Evolutionary conservation across 2,329 filamentous ascomycete genomes (phyloP).

Genomic region (Fusarium begoniae): DNA sequence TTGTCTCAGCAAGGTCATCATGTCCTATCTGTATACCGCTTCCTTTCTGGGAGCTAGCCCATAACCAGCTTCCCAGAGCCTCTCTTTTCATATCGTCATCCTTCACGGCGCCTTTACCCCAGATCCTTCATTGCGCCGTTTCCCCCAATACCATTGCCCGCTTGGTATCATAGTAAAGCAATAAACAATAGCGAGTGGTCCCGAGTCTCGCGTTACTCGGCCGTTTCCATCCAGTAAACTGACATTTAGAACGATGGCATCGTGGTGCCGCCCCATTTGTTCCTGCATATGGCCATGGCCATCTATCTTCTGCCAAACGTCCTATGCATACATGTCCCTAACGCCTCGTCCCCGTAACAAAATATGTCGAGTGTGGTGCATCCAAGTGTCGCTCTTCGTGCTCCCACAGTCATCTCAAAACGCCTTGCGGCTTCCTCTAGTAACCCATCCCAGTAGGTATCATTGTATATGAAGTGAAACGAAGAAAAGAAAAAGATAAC

Average conservation of each 20-base stretch:
- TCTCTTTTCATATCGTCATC: constrained; percentile 31
- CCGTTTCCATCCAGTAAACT: constrained; percentile 17
- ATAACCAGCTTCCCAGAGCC: constrained; percentile 44
- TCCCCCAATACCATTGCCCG: constrained; percentile 38
- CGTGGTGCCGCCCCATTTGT: constrained; percentile 33
- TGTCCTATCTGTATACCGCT: constrained; percentile 19
- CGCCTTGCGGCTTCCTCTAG: constrained; percentile 56
- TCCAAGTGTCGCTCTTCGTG: constrained; percentile 46
- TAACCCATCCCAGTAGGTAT: constrained; percentile 49
- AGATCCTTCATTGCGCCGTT: constrained; percentile 33
- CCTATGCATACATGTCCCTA: constrained; percentile 36
- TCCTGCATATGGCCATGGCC: constrained; percentile 39
- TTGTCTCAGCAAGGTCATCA: constrained; percentile 16
- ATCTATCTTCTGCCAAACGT: constrained; percentile 16
- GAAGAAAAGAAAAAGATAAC: constrained; percentile 14
- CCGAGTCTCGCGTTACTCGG: constrained; percentile 34
- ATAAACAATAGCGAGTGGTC: constrained; percentile 38
- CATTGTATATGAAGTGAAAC: constrained; percentile 44
- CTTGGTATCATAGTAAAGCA: constrained; percentile 39
- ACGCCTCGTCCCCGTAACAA: constrained; percentile 34
- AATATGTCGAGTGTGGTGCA: constrained; percentile 39
- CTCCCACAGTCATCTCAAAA: constrained; percentile 35
- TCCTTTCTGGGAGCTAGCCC: constrained; percentile 42
- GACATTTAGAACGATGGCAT: constrained; percentile 24
- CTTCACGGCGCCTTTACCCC: constrained; percentile 23